A percentile compares a stretch with the other conserved stretches of the same genome.
Evolutionary conservation across 108 stramenopile genomes (phyloP).

Genomic region (Cyclotella kingstonii): DNA sequence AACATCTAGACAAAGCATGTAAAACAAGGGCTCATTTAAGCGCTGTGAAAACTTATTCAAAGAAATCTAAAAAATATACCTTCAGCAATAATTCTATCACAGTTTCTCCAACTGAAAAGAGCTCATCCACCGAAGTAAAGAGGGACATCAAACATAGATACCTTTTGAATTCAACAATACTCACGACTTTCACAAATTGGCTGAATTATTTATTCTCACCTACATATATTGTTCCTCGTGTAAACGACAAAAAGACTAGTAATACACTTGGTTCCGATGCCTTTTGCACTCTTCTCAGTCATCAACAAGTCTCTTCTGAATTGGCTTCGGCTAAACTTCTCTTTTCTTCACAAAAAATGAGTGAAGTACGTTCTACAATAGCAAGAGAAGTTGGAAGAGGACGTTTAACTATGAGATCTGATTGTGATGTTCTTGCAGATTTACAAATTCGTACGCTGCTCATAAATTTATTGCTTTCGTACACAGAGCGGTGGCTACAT

Average conservation of each 20-base stretch:
- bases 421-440: constrained; percentile 84
- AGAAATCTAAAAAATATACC: too few relatives aligned
- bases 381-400: constrained; percentile 70
- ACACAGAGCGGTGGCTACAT: constrained; percentile 85
- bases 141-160: background rate
- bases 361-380: constrained; percentile 37
- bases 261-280: background rate
- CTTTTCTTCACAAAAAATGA: constrained; percentile 50
- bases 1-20: too few relatives aligned
- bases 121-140: too few relatives aligned
- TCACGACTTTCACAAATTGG: constrained; percentile 64
- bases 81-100: too few relatives aligned
- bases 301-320: constrained; percentile 28
- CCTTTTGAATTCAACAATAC: constrained; percentile 77
- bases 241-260: background rate
- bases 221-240: background rate
- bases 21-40: too few relatives aligned
- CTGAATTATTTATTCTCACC: constrained; percentile 80
- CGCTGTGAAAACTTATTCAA: too few relatives aligned
- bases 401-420: constrained; percentile 68
- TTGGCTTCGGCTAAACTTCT: constrained; percentile 30
- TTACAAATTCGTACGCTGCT: constrained; percentile 68
- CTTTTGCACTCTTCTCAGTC: constrained; percentile 10
- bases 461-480: constrained; percentile 75
- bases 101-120: too few relatives aligned